A percentile compares a stretch with the other conserved stretches of the same genome.
phyloP scores from a whole-genome alignment of 345 rosid species.

The Heritiera littoralis region DNA sequence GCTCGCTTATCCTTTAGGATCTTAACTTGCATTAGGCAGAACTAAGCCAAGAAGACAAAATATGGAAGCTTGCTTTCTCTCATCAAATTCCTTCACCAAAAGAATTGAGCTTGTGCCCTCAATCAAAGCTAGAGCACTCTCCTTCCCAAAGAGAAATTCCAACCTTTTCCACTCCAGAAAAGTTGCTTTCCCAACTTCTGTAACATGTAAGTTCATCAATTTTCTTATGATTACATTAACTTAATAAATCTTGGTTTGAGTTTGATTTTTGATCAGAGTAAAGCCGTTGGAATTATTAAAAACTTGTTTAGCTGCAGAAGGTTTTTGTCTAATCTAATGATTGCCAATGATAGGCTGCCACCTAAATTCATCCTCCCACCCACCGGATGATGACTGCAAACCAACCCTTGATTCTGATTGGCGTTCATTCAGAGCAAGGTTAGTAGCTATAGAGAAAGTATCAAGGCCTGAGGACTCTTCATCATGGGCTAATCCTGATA shows the following conservation, averaged over 20 bases:
- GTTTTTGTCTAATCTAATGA: conserved; percentile 13
- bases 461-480: conserved; percentile 38
- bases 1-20: not conserved
- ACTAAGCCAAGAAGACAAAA: not conserved
- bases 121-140: conserved; percentile 41
- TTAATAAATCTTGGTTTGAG: conserved; percentile 9
- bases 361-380: conserved; percentile 39
- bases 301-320: no score
- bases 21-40: not conserved
- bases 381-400: conserved; percentile 38
- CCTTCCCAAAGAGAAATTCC: conserved; percentile 39
- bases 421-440: conserved; percentile 77
- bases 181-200: conserved; percentile 38
- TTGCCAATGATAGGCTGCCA: conserved; percentile 53
- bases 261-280: not conserved
- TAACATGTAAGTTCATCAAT: conserved; percentile 44
- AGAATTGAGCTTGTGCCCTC: conserved; percentile 42
- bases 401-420: conserved; percentile 53
- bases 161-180: conserved; percentile 36
- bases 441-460: conserved; percentile 59
- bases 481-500: conserved; percentile 38
- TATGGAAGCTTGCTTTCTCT: conserved; percentile 79
- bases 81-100: conserved; percentile 59
- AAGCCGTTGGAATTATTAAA: not conserved
- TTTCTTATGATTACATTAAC: not conserved